phyloP scores from a whole-genome alignment of 768 basidiomycete genomes.

The Phlebiopsis gigantea region DNA sequence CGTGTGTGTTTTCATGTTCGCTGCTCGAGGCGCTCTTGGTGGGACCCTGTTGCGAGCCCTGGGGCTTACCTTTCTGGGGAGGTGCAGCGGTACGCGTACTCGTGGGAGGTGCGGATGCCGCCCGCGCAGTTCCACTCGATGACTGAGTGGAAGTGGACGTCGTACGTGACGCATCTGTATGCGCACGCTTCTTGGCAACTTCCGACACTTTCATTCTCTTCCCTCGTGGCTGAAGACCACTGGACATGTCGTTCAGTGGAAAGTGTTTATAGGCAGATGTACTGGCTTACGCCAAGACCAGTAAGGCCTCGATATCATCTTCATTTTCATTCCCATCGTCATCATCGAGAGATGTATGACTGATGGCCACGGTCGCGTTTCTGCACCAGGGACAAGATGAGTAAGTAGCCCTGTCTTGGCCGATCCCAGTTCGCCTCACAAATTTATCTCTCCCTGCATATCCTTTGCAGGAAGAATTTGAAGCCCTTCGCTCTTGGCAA shows the following conservation, averaged over 20 bases:
- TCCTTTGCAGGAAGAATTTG: no score
- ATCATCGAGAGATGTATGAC: background rate
- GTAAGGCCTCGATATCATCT: background rate
- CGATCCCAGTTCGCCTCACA: background rate
- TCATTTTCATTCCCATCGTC: background rate
- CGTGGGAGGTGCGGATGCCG: background rate
- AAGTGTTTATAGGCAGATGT: background rate
- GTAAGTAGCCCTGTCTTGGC: background rate
- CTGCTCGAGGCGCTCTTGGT: background rate
- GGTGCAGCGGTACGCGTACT: background rate
- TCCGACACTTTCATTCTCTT: background rate
- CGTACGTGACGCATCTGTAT: background rate
- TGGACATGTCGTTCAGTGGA: background rate
- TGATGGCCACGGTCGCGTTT: background rate
- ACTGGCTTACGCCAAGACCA: background rate
- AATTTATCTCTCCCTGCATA: no score
- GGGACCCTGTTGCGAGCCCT: background rate
- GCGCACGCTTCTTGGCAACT: background rate
- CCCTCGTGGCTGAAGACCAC: background rate
- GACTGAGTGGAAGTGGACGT: background rate
- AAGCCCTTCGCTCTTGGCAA: background rate
- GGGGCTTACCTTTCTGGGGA: background rate
- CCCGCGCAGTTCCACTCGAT: background rate
- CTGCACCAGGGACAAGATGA: background rate
- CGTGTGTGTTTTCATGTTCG: background rate